phyloP scores from a whole-genome alignment of 1,284 basidiomycete genomes.

The Leccinum fuscescens region DNA sequence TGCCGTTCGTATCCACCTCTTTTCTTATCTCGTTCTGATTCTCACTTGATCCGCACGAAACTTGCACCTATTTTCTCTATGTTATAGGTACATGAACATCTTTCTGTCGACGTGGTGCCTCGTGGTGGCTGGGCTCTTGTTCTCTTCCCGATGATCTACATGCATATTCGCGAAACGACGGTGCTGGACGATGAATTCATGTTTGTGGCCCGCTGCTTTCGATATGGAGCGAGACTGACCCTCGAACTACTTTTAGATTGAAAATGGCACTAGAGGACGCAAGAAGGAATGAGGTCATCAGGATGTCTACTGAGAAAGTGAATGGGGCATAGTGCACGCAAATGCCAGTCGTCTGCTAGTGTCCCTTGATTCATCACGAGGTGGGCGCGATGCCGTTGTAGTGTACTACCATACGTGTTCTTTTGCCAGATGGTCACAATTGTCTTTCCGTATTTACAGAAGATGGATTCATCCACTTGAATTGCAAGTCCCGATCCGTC shows the following conservation, averaged over 20 bases:
- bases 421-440: not conserved
- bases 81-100: constrained; percentile 20
- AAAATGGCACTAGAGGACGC: constrained; percentile 1
- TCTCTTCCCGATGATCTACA: constrained; percentile 36
- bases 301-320: not conserved
- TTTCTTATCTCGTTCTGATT: not conserved
- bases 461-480: not conserved
- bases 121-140: constrained; percentile 29
- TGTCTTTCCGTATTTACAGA: not conserved
- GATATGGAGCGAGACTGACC: not conserved
- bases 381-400: not conserved
- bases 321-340: not conserved
- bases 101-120: constrained; percentile 35
- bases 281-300: not conserved
- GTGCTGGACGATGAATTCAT: constrained; percentile 30
- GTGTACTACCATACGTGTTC: not conserved
- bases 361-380: not conserved
- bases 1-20: constrained; percentile 19
- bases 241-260: not conserved
- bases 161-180: constrained; percentile 32
- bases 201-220: constrained; percentile 5
- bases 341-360: not conserved
- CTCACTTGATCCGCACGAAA: too few species aligned
- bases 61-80: too few species aligned
- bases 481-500: too few species aligned